phyloP scores from a whole-genome alignment of 208 protist genomes.

The Porcisia hertigi region DNA sequence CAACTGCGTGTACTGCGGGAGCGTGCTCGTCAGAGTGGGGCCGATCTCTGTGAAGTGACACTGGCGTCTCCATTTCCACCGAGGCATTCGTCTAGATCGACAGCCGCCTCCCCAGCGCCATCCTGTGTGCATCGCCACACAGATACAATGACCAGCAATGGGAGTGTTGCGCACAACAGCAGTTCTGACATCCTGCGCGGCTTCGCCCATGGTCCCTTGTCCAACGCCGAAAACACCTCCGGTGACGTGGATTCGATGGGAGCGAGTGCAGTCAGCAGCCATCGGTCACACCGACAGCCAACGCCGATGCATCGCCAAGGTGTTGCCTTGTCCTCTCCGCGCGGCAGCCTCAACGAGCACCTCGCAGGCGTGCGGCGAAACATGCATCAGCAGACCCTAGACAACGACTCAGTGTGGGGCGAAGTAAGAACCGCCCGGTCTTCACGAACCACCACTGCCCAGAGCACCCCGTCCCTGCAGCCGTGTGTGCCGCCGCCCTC shows the following conservation, averaged over 20 bases:
- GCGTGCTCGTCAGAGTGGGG: slow-evolving; percentile 13
- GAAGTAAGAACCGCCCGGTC: slow-evolving; percentile 26
- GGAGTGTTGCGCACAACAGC: not conserved
- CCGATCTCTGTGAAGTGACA: slow-evolving; percentile 20
- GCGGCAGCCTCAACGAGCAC: not conserved
- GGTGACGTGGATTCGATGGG: slow-evolving; percentile 4
- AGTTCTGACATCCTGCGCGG: not conserved
- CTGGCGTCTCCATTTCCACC: slow-evolving; percentile 1
- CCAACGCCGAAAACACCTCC: not conserved
- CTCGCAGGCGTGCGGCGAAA: slow-evolving; percentile 1
- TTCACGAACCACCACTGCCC: slow-evolving; percentile 25
- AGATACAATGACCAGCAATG: slow-evolving; percentile 3
- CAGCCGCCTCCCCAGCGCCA: not conserved
- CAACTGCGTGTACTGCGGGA: slow-evolving; percentile 23
- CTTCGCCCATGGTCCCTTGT: not conserved
- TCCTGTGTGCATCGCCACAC: slow-evolving; percentile 3
- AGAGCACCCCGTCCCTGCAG: slow-evolving; percentile 32
- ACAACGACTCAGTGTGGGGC: slow-evolving; percentile 33
- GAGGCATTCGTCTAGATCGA: not conserved
- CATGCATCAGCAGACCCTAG: slow-evolving; percentile 7
- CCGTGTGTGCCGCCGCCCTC: slow-evolving; percentile 24
- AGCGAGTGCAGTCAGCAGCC: not conserved
- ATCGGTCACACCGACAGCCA: not conserved
- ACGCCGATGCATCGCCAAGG: not conserved
- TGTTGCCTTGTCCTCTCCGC: not conserved